phyloP scores from a whole-genome alignment of 176 grass and related monocot species.

The Miscanthus lutarioriparius region DNA sequence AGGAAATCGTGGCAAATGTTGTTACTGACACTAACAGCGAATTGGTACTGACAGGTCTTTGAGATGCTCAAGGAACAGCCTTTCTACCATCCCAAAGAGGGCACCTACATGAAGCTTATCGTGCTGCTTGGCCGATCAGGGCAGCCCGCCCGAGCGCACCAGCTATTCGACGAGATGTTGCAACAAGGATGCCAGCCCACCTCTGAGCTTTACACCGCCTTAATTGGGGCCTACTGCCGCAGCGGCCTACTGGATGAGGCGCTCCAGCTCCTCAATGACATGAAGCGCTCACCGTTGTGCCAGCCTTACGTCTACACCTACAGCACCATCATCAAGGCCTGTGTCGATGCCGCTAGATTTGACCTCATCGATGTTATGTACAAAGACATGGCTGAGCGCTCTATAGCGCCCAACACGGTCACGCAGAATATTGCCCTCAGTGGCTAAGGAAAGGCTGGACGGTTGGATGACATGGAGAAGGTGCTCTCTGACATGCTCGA shows the following conservation, averaged over 20 bases:
- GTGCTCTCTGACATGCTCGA: conserved; percentile 73
- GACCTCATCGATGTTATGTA: conserved; percentile 69
- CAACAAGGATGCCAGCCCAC: conserved; percentile 64
- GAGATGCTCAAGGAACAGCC: conserved; percentile 77
- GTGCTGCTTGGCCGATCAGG: conserved; percentile 64
- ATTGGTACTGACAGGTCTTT: conserved; percentile 52
- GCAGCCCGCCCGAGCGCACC: conserved; percentile 50
- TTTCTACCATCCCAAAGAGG: conserved; percentile 82
- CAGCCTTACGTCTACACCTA: conserved; percentile 94
- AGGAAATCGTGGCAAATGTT: background rate
- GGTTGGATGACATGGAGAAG: conserved; percentile 79
- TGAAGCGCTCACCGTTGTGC: conserved; percentile 67
- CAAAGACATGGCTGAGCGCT: conserved; percentile 69
- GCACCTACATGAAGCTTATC: conserved; percentile 88
- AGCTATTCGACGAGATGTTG: conserved; percentile 68
- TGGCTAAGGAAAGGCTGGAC: conserved; percentile 78
- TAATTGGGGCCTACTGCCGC: conserved; percentile 68
- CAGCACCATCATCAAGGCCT: conserved; percentile 86
- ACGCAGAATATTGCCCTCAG: conserved; percentile 87
- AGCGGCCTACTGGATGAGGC: conserved; percentile 70
- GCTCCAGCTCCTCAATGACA: conserved; percentile 53
- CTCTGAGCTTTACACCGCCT: conserved; percentile 72
- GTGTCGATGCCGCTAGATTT: conserved; percentile 54
- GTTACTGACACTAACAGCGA: background rate
- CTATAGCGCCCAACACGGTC: conserved; percentile 74